phyloP scores from a whole-genome alignment of 192 early-diverging fungal species.

The Coemansia sp. region DNA sequence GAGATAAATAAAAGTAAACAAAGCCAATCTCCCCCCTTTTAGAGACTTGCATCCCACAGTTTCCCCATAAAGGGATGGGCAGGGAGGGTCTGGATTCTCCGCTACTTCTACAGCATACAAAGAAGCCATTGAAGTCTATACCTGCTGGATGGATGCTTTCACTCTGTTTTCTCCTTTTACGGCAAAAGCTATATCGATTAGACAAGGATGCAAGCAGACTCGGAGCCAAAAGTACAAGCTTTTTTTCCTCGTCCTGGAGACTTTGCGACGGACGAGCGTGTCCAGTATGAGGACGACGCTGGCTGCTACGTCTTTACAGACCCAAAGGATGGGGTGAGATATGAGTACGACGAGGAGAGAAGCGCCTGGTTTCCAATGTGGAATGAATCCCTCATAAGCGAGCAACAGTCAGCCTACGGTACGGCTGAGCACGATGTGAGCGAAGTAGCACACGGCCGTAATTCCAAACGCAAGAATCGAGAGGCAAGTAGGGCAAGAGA shows the following conservation, averaged over 20 bases:
- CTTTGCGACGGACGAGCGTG: slow-evolving; percentile 58
- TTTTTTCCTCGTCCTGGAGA: slow-evolving; percentile 50
- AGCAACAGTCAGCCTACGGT: slow-evolving; percentile 52
- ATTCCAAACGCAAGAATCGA: slow-evolving; percentile 56
- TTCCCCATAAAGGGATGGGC: too few relatives aligned
- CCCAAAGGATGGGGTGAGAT: slow-evolving; percentile 70
- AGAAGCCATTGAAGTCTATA: too few relatives aligned
- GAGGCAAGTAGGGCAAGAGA: slow-evolving; percentile 53
- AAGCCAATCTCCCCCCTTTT: too few relatives aligned
- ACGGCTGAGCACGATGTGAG: slow-evolving; percentile 4
- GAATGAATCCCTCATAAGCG: slow-evolving; percentile 42
- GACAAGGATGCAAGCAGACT: neutral
- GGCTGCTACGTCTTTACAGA: slow-evolving; percentile 78
- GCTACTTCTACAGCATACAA: too few relatives aligned
- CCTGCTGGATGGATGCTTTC: too few relatives aligned
- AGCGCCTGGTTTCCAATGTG: slow-evolving; percentile 90
- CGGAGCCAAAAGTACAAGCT: neutral
- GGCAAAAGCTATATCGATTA: neutral
- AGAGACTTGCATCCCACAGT: too few relatives aligned
- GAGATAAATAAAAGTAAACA: neutral
- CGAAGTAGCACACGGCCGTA: neutral
- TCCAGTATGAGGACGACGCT: slow-evolving; percentile 68
- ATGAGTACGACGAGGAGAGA: slow-evolving; percentile 78
- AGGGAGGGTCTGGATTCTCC: too few relatives aligned
- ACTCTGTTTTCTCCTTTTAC: neutral